phyloP scores from a whole-genome alignment of 805 yeast species.

The Sporopachydermia lactativora region DNA sequence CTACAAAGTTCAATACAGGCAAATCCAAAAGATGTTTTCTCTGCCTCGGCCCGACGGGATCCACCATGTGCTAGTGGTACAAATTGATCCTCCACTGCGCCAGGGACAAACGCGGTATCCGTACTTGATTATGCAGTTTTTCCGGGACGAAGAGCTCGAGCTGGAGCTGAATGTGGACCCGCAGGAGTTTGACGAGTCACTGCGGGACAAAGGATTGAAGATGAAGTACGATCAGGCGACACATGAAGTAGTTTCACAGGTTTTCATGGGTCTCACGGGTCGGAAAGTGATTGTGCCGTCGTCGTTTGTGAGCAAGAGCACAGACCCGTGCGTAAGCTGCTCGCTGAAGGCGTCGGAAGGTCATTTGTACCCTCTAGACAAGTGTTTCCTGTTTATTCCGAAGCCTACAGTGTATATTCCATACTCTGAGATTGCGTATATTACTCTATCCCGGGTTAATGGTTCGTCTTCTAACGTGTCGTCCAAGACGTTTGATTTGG shows the following conservation, averaged over 20 bases:
- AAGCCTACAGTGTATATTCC: conserved; percentile 92
- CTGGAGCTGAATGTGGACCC: conserved; percentile 78
- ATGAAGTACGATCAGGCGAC: conserved; percentile 70
- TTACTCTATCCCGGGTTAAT: conserved; percentile 83
- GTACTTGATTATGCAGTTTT: conserved; percentile 78
- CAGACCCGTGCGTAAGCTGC: conserved; percentile 79
- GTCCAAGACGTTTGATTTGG: conserved; percentile 87
- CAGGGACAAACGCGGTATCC: conserved; percentile 98
- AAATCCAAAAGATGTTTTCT: conserved; percentile 80
- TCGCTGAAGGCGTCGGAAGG: conserved; percentile 95
- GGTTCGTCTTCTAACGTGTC: conserved; percentile 47
- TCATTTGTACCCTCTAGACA: conserved; percentile 81
- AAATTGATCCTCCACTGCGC: conserved; percentile 92
- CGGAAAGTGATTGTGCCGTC: conserved; percentile 80
- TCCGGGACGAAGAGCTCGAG: conserved; percentile 81
- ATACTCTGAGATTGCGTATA: conserved; percentile 58
- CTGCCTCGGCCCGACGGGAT: conserved; percentile 91
- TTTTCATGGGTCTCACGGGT: conserved; percentile 82
- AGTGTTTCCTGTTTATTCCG: conserved; percentile 79
- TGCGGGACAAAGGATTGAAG: conserved; percentile 60
- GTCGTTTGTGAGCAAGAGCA: conserved; percentile 57
- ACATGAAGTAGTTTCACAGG: conserved; percentile 74
- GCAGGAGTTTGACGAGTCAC: conserved; percentile 62
- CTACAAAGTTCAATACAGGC: conserved; percentile 83
- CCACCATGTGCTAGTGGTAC: conserved; percentile 76